A percentile compares a stretch with the other conserved stretches of the same genome.
phyloP scores from a whole-genome alignment of 1,284 basidiomycete genomes.

The Athelia psychrophila region DNA sequence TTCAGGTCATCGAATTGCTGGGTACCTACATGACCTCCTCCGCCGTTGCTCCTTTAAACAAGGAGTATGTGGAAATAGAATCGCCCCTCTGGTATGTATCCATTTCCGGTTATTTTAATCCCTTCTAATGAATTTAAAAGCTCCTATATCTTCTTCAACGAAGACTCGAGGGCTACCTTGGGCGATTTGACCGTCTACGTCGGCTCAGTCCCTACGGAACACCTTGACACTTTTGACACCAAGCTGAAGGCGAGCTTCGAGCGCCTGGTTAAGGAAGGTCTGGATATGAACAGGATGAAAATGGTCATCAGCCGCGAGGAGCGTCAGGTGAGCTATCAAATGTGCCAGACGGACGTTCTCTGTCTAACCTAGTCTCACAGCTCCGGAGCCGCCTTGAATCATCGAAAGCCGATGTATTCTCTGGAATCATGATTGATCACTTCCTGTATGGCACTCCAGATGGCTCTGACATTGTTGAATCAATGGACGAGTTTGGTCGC shows the following conservation, averaged over 20 bases:
- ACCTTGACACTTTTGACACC: slow-evolving; percentile 71
- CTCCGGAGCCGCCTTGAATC: slow-evolving; percentile 75
- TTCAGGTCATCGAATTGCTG: slow-evolving; percentile 81
- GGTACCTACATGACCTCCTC: slow-evolving; percentile 90
- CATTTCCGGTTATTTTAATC: too few species aligned
- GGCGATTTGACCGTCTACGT: slow-evolving; percentile 79
- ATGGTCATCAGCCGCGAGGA: slow-evolving; percentile 89
- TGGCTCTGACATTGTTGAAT: slow-evolving; percentile 74
- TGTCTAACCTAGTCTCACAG: slow-evolving; percentile 29
- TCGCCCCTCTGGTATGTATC: slow-evolving; percentile 77
- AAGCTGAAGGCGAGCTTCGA: slow-evolving; percentile 72
- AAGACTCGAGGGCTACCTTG: slow-evolving; percentile 74
- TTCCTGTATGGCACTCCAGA: slow-evolving; percentile 87
- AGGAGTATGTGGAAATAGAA: slow-evolving; percentile 92
- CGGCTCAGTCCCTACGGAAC: slow-evolving; percentile 81
- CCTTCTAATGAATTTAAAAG: slow-evolving; percentile 33
- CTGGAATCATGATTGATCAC: slow-evolving; percentile 75
- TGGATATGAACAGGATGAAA: slow-evolving; percentile 92
- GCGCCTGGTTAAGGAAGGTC: slow-evolving; percentile 71
- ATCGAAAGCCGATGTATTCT: slow-evolving; percentile 75
- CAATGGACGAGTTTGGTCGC: slow-evolving; percentile 80
- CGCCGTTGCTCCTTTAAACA: slow-evolving; percentile 86
- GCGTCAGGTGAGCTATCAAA: slow-evolving; percentile 58
- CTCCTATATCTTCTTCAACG: slow-evolving; percentile 84
- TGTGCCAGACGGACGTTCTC: slow-evolving; percentile 4